Evolutionary conservation across 306 rosid species (phyloP).

Genomic region (Glycine tomentella): DNA sequence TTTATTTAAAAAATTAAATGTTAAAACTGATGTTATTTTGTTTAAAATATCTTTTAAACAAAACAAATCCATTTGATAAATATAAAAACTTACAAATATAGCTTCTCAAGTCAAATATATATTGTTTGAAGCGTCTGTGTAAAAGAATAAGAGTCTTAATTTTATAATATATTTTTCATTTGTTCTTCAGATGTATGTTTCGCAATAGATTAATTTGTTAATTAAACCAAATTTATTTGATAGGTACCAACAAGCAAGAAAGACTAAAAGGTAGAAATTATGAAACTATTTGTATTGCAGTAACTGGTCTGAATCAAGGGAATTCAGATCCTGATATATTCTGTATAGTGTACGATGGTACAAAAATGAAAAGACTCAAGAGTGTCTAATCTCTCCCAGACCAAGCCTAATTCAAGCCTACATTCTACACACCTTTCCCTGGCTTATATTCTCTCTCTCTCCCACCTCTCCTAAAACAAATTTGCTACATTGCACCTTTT

Average conservation of each 20-base stretch:
- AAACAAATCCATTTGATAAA: not conserved
- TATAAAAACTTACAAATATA: not conserved
- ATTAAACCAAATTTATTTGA: conserved; percentile 2
- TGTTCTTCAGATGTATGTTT: not conserved
- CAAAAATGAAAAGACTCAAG: not conserved
- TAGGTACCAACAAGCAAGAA: not conserved
- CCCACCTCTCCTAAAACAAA: not conserved
- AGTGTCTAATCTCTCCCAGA: conserved; percentile 2
- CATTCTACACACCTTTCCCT: not conserved
- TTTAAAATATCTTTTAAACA: not conserved
- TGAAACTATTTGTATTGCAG: not conserved
- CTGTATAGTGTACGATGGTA: not conserved
- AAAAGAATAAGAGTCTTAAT: conserved; percentile 13
- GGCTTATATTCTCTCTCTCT: not conserved
- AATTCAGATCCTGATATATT: not conserved
- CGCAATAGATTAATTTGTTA: conserved; percentile 2
- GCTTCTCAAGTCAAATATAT: not conserved
- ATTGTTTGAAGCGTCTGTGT: conserved; percentile 17
- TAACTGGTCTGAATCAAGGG: not conserved
- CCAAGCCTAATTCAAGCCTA: not conserved
- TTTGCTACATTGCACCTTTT: not conserved
- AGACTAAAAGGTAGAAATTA: not conserved
- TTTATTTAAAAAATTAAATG: not conserved
- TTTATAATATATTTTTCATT: not conserved
- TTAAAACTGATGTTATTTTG: conserved; percentile 1